Conservation (phyloP, 1,284 basidiomycete genomes). For the Porodaedalea pini region DNA sequence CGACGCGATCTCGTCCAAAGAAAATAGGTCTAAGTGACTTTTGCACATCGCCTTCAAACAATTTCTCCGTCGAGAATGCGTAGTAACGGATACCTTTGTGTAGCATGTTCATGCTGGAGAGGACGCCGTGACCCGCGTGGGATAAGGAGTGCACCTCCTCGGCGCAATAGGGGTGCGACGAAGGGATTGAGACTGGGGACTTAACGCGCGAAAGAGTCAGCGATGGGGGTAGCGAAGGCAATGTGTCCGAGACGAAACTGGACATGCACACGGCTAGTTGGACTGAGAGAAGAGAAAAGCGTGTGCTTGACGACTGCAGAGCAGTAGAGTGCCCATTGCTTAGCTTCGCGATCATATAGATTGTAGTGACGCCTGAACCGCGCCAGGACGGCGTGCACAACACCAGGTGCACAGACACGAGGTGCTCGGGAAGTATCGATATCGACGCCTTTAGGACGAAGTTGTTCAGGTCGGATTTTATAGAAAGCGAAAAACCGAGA, state of each 20-base stretch:
- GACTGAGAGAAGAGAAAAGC: neutral
- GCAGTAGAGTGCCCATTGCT: neutral
- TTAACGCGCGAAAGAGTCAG: neutral
- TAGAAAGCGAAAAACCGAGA: neutral
- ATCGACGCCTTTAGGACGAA: neutral
- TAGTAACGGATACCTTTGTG: slow-evolving; percentile 2
- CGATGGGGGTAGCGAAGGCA: neutral
- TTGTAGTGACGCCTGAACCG: neutral
- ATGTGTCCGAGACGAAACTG: too few species aligned
- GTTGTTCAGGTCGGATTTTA: neutral
- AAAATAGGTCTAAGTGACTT: neutral
- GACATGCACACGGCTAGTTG: too few species aligned
- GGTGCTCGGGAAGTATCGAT: neutral
- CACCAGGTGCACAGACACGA: neutral
- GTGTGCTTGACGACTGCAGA: neutral
- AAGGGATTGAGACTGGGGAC: neutral
- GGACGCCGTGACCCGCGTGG: slow-evolving; percentile 2
- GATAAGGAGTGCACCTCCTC: slow-evolving; percentile 2
- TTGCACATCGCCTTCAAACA: neutral
- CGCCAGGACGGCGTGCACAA: neutral
- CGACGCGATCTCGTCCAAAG: slow-evolving; percentile 8
- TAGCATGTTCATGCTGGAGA: slow-evolving; percentile 8
- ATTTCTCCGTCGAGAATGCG: slow-evolving; percentile 3
- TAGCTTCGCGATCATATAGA: neutral
- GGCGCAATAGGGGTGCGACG: slow-evolving; percentile 2